These are phyloP conservation scores for Botryotinia calthae DNA, from an alignment of 2,329 filamentous ascomycete species.

Conservation along the genomic window DNA sequence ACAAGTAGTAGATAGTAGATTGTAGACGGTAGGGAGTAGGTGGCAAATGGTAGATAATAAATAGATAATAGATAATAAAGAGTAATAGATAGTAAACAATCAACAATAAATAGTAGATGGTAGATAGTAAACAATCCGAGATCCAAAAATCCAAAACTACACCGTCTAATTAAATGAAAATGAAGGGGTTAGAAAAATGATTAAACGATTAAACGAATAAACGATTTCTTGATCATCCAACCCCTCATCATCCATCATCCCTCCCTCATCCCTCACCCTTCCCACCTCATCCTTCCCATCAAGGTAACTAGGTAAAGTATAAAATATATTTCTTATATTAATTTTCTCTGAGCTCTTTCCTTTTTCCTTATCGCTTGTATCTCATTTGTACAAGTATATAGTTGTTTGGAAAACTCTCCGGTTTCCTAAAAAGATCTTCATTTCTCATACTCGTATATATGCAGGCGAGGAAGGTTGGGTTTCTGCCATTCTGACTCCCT, in stretches of 20 bases:
- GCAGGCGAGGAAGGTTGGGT: not conserved
- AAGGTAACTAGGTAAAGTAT: not conserved
- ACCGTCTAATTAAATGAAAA: not conserved
- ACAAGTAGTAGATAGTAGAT: not conserved
- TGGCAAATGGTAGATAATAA: no score
- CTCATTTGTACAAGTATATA: not conserved
- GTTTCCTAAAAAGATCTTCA: not conserved
- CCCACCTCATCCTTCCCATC: not conserved
- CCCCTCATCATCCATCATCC: not conserved
- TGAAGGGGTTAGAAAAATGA: not conserved
- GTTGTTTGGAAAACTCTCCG: not conserved
- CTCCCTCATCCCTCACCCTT: not conserved
- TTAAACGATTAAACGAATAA: not conserved
- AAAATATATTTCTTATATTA: not conserved
- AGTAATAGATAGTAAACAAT: no score
- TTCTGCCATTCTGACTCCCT: constrained; percentile 7
- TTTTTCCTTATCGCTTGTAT: constrained; percentile 7
- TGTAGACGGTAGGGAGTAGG: no score
- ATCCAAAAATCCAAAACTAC: not conserved
- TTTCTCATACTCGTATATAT: not conserved
- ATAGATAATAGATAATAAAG: no score
- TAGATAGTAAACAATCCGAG: not conserved
- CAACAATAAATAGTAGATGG: not conserved
- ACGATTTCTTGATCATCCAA: not conserved
- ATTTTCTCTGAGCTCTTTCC: not conserved